Conservation (phyloP, 176 grass and related monocot species). For the Thinopyrum elongatum region DNA sequence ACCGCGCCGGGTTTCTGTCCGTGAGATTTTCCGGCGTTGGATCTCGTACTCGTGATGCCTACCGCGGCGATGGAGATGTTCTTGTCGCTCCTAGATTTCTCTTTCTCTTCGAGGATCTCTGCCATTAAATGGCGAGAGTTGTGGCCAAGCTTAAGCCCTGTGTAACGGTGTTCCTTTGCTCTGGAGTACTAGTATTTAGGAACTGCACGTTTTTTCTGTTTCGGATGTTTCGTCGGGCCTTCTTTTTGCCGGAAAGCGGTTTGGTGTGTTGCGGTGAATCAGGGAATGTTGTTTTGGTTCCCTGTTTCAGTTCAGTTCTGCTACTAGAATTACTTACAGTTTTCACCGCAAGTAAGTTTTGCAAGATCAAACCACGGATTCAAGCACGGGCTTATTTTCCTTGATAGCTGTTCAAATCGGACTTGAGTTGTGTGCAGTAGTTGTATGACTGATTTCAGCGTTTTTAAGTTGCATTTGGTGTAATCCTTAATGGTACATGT, state of each 20-base stretch:
- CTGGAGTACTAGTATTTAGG: background rate
- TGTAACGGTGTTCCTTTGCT: background rate
- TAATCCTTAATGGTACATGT: background rate
- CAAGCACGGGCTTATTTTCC: background rate
- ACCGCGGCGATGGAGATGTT: background rate
- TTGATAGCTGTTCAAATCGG: background rate
- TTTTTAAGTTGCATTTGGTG: background rate
- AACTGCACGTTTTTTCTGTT: background rate
- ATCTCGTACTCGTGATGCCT: conserved; percentile 21
- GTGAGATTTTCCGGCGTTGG: background rate
- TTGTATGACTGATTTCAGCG: background rate
- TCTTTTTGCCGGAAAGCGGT: background rate
- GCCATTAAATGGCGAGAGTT: background rate
- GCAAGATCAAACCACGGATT: background rate
- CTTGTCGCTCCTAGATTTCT: conserved; percentile 1
- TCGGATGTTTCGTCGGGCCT: background rate
- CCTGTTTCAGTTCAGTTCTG: background rate
- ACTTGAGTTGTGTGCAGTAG: background rate
- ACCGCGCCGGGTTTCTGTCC: background rate
- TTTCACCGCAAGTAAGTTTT: background rate
- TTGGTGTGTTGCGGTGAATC: background rate
- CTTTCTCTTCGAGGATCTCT: background rate
- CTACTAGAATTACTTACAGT: background rate
- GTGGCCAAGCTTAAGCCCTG: background rate
- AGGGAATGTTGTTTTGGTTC: background rate